These are phyloP conservation scores for Cercospora brassicicola DNA, from an alignment of 2,329 filamentous ascomycete genomes.

Conservation along the genomic window DNA sequence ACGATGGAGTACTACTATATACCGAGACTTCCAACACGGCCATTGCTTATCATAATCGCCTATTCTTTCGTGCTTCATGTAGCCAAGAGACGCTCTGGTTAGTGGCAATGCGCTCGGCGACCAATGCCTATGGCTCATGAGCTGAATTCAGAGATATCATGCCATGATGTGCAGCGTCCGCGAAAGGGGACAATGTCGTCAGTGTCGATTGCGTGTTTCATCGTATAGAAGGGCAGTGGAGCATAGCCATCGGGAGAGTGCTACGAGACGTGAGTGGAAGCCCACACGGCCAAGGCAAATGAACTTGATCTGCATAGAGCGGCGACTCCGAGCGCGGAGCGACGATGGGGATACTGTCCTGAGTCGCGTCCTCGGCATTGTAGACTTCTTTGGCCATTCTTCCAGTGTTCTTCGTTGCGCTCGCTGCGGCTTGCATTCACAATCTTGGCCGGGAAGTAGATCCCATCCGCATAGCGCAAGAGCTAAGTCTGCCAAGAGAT, in stretches of 20 bases:
- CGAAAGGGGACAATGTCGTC: not conserved
- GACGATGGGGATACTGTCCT: not conserved
- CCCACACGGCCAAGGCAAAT: constrained; percentile 9
- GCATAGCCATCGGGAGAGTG: not conserved
- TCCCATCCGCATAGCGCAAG: constrained; percentile 15
- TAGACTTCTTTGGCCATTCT: constrained; percentile 10
- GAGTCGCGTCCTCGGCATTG: not conserved
- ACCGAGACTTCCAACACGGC: not conserved
- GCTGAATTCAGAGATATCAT: not conserved
- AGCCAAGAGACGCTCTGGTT: not conserved
- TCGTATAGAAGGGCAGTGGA: not conserved
- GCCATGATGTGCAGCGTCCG: not conserved
- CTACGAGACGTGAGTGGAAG: constrained; percentile 11
- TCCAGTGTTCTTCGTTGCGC: constrained; percentile 11
- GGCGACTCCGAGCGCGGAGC: constrained; percentile 5
- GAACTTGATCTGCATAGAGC: constrained; percentile 2
- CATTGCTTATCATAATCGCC: not conserved
- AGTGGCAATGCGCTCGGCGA: not conserved
- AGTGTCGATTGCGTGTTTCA: constrained; percentile 4
- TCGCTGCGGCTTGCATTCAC: not conserved
- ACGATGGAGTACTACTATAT: not conserved
- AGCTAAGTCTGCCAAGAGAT: constrained; percentile 13
- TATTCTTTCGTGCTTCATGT: not conserved
- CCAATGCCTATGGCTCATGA: not conserved
- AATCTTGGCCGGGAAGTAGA: constrained; percentile 15